phyloP scores from a whole-genome alignment of 2,329 filamentous ascomycete species.

The Pestalotiopsis sp. region DNA sequence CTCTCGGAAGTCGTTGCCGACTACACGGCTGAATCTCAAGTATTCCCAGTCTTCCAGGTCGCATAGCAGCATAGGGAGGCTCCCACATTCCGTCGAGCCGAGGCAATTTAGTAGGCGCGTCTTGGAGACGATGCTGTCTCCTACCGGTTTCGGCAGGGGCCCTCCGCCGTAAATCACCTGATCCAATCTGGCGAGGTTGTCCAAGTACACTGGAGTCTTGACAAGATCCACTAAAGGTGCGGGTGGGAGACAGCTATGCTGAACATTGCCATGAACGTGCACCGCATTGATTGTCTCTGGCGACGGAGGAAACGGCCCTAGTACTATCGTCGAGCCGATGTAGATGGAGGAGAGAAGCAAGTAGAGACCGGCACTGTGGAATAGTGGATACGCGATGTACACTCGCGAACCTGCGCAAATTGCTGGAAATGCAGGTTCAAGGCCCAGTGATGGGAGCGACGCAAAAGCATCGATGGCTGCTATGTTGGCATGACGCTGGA shows the following conservation, averaged over 20 bases:
- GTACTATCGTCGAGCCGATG: conserved; percentile 23
- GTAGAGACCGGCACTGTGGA: conserved; percentile 21
- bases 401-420: conserved; percentile 15
- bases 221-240: conserved; percentile 23
- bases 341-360: conserved; percentile 26
- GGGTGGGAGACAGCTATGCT: conserved; percentile 19
- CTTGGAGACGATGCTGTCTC: conserved; percentile 14
- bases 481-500: conserved; percentile 11
- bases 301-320: conserved; percentile 28
- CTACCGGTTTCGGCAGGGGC: conserved; percentile 25
- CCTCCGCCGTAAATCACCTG: conserved; percentile 31
- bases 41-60: conserved; percentile 32
- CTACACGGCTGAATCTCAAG: conserved; percentile 28
- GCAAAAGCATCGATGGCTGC: conserved; percentile 7
- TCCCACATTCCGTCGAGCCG: background rate
- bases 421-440: conserved; percentile 11
- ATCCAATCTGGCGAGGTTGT: conserved; percentile 25
- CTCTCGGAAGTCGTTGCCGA: conserved; percentile 22
- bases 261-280: conserved; percentile 21
- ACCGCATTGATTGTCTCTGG: conserved; percentile 18
- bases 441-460: background rate
- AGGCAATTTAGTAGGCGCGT: conserved; percentile 14
- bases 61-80: conserved; percentile 21
- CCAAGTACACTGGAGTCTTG: conserved; percentile 21
- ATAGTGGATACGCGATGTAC: conserved; percentile 20